Base-by-base conservation (phyloP, 495 filamentous ascomycete species). In the Daldinia grandis region DNA sequence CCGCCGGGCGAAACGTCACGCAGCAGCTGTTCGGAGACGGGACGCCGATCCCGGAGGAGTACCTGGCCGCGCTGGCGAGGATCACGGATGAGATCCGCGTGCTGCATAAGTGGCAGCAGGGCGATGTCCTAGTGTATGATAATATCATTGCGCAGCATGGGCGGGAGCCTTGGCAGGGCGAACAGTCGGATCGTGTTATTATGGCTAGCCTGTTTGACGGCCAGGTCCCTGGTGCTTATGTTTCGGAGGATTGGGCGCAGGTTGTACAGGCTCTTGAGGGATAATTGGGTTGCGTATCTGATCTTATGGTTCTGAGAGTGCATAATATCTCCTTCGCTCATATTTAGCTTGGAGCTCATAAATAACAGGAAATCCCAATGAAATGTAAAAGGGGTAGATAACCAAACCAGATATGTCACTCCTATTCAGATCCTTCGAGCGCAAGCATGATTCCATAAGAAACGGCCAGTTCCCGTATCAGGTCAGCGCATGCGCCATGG, bases 51-150 rank as follows among this genome's bases (percentile, higher is more conserved):
- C 83, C 86, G 5, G 78, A 83, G 17, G 76, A 80, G 72, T 86
- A 84, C 69, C 68, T 87, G 27, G 79, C 78, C 21, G 69, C 71
- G 47, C 74, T 85, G 31, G 81, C 81, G 0, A 75, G 81, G 64
- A 84, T 85, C 58, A 86, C 81, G 8, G 81, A 85, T 44, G 81
- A 84, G 62, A 82, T 83, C 55, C 79, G 81, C 5, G 81, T 83
- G 42, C 59, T 83, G 63, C 81, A 84, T 67, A 66, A 64, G 25
- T 83, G 81, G 83, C 81, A 83, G 60, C 44, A 54, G 5, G 72
- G 72, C 37, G 72, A 74, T 74, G 82, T 84, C 8, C 71, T 84
- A 5, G 79, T 85, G 12, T 84, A 76, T 68, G 82, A 84, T 70
- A 85, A 84, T 73, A 62, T 81, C 28, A 78, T 84, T 67, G 78